Percentiles rank a stretch among this genome's conserved stretches.
Conservation (phyloP, 169 alveolate genomes). For the Babesia microti region DNA sequence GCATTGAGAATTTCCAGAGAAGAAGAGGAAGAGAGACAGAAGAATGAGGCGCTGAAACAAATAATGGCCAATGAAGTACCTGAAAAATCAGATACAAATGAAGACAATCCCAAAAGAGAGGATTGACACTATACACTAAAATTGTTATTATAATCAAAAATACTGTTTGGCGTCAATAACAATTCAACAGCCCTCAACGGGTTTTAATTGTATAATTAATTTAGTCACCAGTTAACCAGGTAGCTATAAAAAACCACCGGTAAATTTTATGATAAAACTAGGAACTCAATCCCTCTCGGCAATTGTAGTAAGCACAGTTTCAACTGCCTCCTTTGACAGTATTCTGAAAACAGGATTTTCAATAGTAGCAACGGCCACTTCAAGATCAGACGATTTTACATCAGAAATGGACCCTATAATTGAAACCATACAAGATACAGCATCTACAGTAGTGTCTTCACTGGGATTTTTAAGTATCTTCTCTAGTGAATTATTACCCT, state of each 20-base stretch:
- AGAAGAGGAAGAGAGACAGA: constrained; percentile 45
- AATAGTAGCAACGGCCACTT: constrained; percentile 76
- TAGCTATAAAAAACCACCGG: constrained; percentile 1
- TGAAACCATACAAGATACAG: constrained; percentile 53
- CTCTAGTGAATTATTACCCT: constrained; percentile 73
- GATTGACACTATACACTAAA: too few species aligned
- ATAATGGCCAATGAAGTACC: too few species aligned
- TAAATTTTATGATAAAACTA: constrained; percentile 5
- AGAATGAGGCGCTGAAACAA: constrained; percentile 9
- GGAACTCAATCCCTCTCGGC: constrained; percentile 75
- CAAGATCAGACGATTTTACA: constrained; percentile 77
- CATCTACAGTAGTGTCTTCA: constrained; percentile 47
- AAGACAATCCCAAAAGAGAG: too few species aligned
- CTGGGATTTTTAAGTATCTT: constrained; percentile 50
- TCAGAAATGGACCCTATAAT: constrained; percentile 51
- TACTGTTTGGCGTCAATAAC: too few species aligned
- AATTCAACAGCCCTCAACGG: not conserved
- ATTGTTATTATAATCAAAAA: too few species aligned
- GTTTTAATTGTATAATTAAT: not conserved
- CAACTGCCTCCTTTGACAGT: constrained; percentile 73
- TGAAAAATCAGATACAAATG: too few species aligned
- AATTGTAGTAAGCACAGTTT: constrained; percentile 64
- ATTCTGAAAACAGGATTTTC: constrained; percentile 71
- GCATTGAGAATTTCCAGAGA: constrained; percentile 47
- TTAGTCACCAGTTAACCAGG: not conserved